phyloP scores from a whole-genome alignment of 2,329 filamentous ascomycete species.

The Apiospora arundinis region DNA sequence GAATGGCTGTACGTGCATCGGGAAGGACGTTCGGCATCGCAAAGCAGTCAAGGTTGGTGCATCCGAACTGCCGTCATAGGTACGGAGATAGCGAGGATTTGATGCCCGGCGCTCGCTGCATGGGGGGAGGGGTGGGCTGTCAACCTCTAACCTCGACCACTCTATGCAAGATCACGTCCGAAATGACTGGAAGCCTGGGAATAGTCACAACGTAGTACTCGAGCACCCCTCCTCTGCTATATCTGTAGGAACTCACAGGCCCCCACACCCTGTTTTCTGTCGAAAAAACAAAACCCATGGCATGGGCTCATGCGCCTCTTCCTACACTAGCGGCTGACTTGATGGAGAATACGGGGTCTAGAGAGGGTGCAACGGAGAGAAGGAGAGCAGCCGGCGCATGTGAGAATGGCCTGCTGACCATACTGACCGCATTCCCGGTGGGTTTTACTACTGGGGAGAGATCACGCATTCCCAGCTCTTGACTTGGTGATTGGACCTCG shows the following conservation, averaged over 20 bases:
- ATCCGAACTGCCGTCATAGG: background rate
- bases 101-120: background rate
- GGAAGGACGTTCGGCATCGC: background rate
- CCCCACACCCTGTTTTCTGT: slow-evolving; percentile 15
- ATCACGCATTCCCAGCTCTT: background rate
- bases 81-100: background rate
- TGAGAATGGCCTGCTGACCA: slow-evolving; percentile 17
- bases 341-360: slow-evolving; percentile 17
- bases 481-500: background rate
- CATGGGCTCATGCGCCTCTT: slow-evolving; percentile 17
- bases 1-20: background rate
- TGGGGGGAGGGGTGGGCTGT: background rate
- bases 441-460: background rate
- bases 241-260: background rate
- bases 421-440: slow-evolving; percentile 10
- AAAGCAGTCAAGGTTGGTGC: background rate
- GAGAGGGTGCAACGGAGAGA: slow-evolving; percentile 3
- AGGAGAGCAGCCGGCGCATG: slow-evolving; percentile 4
- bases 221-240: slow-evolving; percentile 10
- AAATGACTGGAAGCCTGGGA: background rate
- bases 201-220: slow-evolving; percentile 11
- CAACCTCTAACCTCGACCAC: slow-evolving; percentile 13
- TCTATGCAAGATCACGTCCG: background rate
- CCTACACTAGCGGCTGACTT: slow-evolving; percentile 7
- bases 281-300: slow-evolving; percentile 2